These are phyloP conservation scores for Hymenoscyphus infarciens DNA, from an alignment of 2,329 filamentous ascomycete species.

Conservation along the genomic window DNA sequence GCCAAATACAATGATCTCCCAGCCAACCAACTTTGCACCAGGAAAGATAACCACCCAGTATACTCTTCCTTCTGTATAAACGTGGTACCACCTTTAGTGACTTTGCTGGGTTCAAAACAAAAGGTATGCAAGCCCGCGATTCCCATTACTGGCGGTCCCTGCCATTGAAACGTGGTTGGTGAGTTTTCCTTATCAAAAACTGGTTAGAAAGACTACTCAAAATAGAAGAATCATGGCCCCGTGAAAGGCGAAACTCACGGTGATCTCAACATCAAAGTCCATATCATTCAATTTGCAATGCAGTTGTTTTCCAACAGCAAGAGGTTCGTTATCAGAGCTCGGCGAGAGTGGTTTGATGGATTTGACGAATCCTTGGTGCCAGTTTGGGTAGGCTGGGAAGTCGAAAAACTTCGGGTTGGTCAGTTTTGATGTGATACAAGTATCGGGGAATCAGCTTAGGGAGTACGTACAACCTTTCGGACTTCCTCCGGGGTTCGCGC, in stretches of 20 bases:
- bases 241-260: not conserved
- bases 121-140: constrained; percentile 2
- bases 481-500: not conserved
- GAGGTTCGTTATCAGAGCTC: not conserved
- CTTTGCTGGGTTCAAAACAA: not conserved
- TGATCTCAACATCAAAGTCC: constrained; percentile 4
- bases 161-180: constrained; percentile 4
- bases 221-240: not conserved
- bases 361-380: constrained; percentile 8
- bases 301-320: not conserved
- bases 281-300: not conserved
- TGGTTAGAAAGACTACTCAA: not conserved
- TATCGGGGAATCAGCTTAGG: not conserved
- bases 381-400: not conserved
- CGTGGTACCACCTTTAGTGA: not conserved
- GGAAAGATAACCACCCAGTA: not conserved
- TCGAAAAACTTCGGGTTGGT: constrained; percentile 4
- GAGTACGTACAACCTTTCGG: constrained; percentile 1
- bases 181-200: not conserved
- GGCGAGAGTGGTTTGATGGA: not conserved
- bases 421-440: not conserved
- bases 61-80: constrained; percentile 7
- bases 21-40: constrained; percentile 6
- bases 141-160: constrained; percentile 2
- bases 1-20: not conserved